Base-by-base conservation (phyloP, 2,329 filamentous ascomycete genomes). In the Aspergillus uvarum region DNA sequence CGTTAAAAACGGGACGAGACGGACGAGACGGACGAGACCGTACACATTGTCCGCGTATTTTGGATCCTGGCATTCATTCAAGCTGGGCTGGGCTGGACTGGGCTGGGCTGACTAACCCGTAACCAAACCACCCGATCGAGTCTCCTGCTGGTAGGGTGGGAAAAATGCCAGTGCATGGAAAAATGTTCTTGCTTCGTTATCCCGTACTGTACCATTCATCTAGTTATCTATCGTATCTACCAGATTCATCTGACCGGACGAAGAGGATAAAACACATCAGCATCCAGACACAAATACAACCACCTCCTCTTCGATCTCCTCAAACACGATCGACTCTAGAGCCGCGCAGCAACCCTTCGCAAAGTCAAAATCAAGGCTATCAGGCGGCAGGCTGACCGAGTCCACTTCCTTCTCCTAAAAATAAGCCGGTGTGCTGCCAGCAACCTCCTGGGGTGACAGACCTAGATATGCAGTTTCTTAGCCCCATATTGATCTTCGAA, bases 31-130 rank as follows among this genome's bases (percentile, higher is more conserved):
- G 58, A 66, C 59, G 58, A 61, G 62, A 63, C 53, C 61, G 60
- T 65, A 65, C 38, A 44, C 38, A 19, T 62, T 58, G 35, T 35
- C 54, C 22, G 65, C 65, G 66, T 65, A 68, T 63, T 66, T 67
- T 65, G 59, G 29, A 58, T 68, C 61, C 62, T 59, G 61, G 31
- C 24, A 35, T 12, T 35, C 32, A 12, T 12, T 7, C 2, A 32
- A 32, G 11, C 22, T 22, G 22, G 22, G 22, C 22, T 22, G 26
- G 24, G 24, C 7, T 7, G 24, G 21, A 51, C 51, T 44, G 11
- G 12, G 32, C 12, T 35, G 32, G 11, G 32, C 32, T 44, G 38
- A 44, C 38, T 44, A 44, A 44, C 16, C 16, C 7, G 26, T 29
- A 10, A 29, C 7, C 5, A 7, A 29, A 29, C 26, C 26, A 29